Evolutionary conservation across 2,329 filamentous ascomycete species (phyloP), one percentile per base, ranked within the genome.

Genomic region (Coniochaeta sp.): DNA sequence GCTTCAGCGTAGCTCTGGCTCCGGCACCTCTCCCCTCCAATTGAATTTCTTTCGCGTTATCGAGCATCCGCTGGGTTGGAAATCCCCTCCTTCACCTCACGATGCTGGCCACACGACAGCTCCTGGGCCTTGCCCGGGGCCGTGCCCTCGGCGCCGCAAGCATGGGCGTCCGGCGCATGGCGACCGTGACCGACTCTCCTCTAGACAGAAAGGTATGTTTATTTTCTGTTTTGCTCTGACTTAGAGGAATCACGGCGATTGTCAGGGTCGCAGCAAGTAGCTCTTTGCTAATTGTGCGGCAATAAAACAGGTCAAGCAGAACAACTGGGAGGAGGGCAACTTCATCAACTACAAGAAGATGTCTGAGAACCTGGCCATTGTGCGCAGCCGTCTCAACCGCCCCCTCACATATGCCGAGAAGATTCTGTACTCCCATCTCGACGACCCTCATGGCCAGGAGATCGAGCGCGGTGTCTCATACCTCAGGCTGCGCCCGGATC

Each of bases 261-360:
- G n/a, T n/a, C n/a, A n/a, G n/a, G n/a, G n/a, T n/a, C n/a, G n/a
- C n/a, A n/a, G n/a, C n/a, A n/a, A n/a, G n/a, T 32, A 38, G 54
- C 26, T 14, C 10, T 36, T 59, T 50, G 62, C 64, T 66, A 59
- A 65, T 63, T 9, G 12, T 57, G 57, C 58, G 36, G 63, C 63
- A 60, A 68, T 64, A 67, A 61, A 57, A 65, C 62, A 86, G 83
- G 83, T 99, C 77, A 89, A 89, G 78, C 96, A 98, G 85, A 96
- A 93, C 84, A 97, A 91, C 81, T 91, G 88, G 84, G 95, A 99
- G 80, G 89, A 92, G 77, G 86, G 85, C 77, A 95, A 96, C 85
- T 97, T 91, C 84, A 96, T 98, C 84, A 96, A 97, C 85, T 99
- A 99, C 77, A 92, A 91, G 86, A 97, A 97, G 86, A 97, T 98